These are phyloP conservation scores for Rehmannia glutinosa DNA, from an alignment of 257 asterid species.

Conservation along the genomic window DNA sequence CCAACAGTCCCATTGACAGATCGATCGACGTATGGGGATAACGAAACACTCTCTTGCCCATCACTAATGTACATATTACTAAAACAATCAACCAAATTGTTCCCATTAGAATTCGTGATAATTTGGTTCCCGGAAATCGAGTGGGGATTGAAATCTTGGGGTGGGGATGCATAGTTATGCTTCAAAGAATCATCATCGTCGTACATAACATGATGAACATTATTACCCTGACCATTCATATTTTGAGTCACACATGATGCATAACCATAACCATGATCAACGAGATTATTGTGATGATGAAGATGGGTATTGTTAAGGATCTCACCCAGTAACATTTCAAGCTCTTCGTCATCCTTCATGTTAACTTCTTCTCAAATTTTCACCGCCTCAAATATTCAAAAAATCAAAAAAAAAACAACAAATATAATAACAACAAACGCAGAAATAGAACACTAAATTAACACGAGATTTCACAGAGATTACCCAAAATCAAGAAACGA, in stretches of 20 bases:
- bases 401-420: conserved; percentile 14
- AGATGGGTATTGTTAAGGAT: conserved; percentile 44
- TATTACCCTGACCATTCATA: no score
- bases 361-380: conserved; percentile 22
- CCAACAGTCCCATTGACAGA: conserved; percentile 18
- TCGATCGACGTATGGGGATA: no score
- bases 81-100: conserved; percentile 38
- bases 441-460: background rate
- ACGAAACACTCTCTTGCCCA: conserved; percentile 30
- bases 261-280: no score
- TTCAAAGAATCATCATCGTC: conserved; percentile 32
- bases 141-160: conserved; percentile 39
- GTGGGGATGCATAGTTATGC: conserved; percentile 37
- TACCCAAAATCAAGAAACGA: conserved; percentile 27
- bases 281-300: conserved; percentile 22
- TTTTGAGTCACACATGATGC: no score
- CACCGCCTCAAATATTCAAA: conserved; percentile 30
- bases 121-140: conserved; percentile 29
- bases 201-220: conserved; percentile 30
- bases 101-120: conserved; percentile 11
- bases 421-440: background rate
- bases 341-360: conserved; percentile 73
- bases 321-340: conserved; percentile 77
- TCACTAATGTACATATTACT: conserved; percentile 46
- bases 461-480: conserved; percentile 21